Base-by-base conservation (phyloP, 768 basidiomycete species). In the Boletus reticulatus region DNA sequence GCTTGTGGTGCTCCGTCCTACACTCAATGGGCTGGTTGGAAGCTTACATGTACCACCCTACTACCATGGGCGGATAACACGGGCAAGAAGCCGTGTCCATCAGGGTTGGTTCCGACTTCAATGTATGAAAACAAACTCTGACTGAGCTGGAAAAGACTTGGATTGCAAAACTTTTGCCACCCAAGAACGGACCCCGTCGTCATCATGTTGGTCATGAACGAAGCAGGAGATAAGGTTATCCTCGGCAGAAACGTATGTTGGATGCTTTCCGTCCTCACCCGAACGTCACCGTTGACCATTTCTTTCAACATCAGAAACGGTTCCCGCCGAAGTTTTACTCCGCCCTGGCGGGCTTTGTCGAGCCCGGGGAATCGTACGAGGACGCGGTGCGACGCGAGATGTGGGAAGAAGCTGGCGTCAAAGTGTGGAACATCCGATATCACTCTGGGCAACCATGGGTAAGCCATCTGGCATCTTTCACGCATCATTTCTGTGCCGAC, bases 21-120 rank as follows among this genome's bases (percentile, higher is more conserved):
- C 64, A 89, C 92, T 0, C 77, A 92, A 62, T 98, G 96, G 96
- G 94, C 84, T 4, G 96, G 96, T 0, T 99, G 94, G 95, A 99
- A 99, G 72, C 73, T 94, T 2, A 80, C 82, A 5, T 99, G 96
- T 70, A 75, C 80, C 7, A 80, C 89, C 0, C 69, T 91, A 27
- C 70, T 92, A 19, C 89, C 91, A 7, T 92, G 91, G 88, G 77
- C 81, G 7, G 79, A 87, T 57, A 85, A 85, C 51, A 72, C 73
- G 39, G 82, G 78, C 41, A 78, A 75, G 62, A 83, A 82, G 63
- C 85, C 85, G 5, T 93, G 92, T 75, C 81, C 80, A 6, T 86
- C 91, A 39, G 80, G 73, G 89, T 92, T 75, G 37, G 84, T n/a
- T 72, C 24, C n/a, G 39, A 53, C 8, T 36, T 36, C n/a, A 31